These are phyloP conservation scores for Golovinomyces cichoracearum DNA, from an alignment of 2,329 filamentous ascomycete species.

Conservation along the genomic window DNA sequence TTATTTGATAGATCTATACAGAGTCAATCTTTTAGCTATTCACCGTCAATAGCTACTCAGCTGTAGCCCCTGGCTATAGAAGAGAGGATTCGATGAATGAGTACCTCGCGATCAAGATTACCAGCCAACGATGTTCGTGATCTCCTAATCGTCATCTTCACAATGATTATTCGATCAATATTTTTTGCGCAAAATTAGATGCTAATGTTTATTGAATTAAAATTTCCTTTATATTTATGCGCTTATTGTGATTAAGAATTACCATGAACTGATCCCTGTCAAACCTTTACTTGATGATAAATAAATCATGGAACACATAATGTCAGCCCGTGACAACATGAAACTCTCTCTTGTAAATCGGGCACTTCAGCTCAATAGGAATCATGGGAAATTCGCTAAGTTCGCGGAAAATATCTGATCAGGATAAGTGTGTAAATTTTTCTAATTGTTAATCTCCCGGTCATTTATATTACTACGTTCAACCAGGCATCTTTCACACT, in stretches of 20 bases:
- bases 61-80: neutral
- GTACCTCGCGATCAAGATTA: conserved; percentile 36
- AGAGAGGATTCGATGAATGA: neutral
- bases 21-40: neutral
- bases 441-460: neutral
- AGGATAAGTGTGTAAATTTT: conserved; percentile 50
- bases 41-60: neutral
- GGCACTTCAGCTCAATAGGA: neutral
- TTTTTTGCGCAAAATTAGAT: no score
- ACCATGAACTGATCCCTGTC: no score
- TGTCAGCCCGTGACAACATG: conserved; percentile 1
- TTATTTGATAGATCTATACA: conserved; percentile 43
- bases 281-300: neutral
- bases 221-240: no score
- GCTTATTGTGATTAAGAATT: no score
- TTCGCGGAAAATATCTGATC: conserved; percentile 40
- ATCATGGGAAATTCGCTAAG: conserved; percentile 39
- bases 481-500: neutral
- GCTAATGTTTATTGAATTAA: no score
- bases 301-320: neutral
- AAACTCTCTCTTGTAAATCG: neutral
- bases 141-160: neutral
- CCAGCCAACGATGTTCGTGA: neutral
- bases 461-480: neutral
- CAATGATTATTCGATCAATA: no score